Conservation (phyloP, 208 protist species). For the Trypanosoma vivax region DNA sequence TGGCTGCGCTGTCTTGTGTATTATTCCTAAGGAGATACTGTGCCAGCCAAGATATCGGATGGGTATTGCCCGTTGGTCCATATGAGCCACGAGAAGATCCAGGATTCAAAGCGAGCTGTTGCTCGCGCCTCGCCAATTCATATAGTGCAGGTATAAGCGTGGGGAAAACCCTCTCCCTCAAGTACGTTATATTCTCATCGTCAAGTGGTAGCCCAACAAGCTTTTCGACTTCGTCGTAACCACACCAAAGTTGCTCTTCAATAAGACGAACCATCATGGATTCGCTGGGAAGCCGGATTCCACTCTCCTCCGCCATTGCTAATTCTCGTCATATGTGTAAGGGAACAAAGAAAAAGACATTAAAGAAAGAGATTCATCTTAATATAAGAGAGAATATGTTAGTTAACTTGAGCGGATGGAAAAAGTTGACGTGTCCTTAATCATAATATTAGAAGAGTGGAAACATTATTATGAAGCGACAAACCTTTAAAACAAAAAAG, state of each 20-base stretch:
- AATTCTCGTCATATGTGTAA: too few species aligned
- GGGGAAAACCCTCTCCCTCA: slow-evolving; percentile 58
- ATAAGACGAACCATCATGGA: slow-evolving; percentile 56
- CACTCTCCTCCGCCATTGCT: slow-evolving; percentile 21
- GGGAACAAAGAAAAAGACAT: slow-evolving; percentile 4
- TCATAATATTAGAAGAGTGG: too few species aligned
- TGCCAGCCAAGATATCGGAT: slow-evolving; percentile 61
- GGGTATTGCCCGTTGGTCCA: slow-evolving; percentile 16
- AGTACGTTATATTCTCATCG: slow-evolving; percentile 33
- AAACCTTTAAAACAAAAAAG: too few species aligned
- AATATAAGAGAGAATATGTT: too few species aligned
- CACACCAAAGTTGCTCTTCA: slow-evolving; percentile 62
- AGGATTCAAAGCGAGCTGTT: slow-evolving; percentile 9
- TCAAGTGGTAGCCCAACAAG: slow-evolving; percentile 9
- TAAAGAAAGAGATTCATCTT: too few species aligned
- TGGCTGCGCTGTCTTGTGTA: slow-evolving; percentile 20
- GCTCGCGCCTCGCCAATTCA: slow-evolving; percentile 32
- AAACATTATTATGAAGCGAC: too few species aligned
- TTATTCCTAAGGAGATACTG: slow-evolving; percentile 77
- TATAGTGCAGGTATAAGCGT: slow-evolving; percentile 63
- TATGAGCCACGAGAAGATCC: slow-evolving; percentile 1
- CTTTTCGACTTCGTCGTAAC: slow-evolving; percentile 19
- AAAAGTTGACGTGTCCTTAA: too few species aligned
- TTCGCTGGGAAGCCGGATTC: slow-evolving; percentile 14
- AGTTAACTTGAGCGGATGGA: too few species aligned